phyloP scores from a whole-genome alignment of 352 stramenopile genomes.

The Pythium myriotylum region DNA sequence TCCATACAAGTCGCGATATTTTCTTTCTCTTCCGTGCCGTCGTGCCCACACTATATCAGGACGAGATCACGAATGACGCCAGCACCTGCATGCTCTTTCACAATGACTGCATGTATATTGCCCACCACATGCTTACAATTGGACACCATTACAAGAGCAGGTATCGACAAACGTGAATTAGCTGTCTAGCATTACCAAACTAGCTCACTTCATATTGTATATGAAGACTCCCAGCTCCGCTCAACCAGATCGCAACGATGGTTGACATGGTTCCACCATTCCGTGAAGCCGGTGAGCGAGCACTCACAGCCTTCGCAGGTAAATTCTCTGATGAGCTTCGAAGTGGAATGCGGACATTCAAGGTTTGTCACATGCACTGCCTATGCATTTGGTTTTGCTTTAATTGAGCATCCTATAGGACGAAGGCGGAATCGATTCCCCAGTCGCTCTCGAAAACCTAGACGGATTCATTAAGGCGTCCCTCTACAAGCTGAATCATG shows the following conservation, averaged over 20 bases:
- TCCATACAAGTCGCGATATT: slow-evolving; percentile 78
- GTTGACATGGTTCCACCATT: slow-evolving; percentile 78
- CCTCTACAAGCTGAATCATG: slow-evolving; percentile 68
- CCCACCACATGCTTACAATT: slow-evolving; percentile 79
- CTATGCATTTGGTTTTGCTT: neutral
- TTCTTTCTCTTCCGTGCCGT: slow-evolving; percentile 74
- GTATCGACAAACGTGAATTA: slow-evolving; percentile 29
- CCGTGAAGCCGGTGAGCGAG: slow-evolving; percentile 58
- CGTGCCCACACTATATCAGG: slow-evolving; percentile 67
- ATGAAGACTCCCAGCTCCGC: slow-evolving; percentile 46
- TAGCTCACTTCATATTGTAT: too few species aligned
- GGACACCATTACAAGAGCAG: slow-evolving; percentile 73
- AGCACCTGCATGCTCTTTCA: slow-evolving; percentile 79
- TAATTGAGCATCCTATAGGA: slow-evolving; percentile 5
- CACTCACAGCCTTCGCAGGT: slow-evolving; percentile 48
- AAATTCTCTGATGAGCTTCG: slow-evolving; percentile 50
- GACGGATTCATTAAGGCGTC: slow-evolving; percentile 61
- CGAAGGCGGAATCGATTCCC: slow-evolving; percentile 20
- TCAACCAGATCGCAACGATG: slow-evolving; percentile 74
- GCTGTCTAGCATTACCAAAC: too few species aligned
- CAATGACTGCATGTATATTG: slow-evolving; percentile 86
- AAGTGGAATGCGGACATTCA: slow-evolving; percentile 37
- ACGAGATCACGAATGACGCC: slow-evolving; percentile 65
- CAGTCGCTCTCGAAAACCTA: slow-evolving; percentile 21
- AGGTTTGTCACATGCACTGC: slow-evolving; percentile 35